Conservation (phyloP, 2,329 filamentous ascomycete genomes). For the Pseudogymnoascus sp. region DNA sequence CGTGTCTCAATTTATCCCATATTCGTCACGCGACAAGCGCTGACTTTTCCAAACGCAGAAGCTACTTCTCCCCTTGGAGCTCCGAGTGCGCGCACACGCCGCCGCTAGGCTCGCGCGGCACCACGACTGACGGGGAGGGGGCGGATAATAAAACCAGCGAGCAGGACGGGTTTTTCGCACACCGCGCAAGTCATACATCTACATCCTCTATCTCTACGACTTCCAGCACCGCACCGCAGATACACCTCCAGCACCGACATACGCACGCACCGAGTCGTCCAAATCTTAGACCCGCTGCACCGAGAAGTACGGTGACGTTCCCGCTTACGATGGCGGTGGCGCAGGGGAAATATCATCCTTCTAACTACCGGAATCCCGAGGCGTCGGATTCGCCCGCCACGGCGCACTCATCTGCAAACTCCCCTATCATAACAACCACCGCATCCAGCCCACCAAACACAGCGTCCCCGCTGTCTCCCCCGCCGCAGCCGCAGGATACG, state of each 20-base stretch:
- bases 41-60: neutral
- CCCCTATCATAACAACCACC: neutral
- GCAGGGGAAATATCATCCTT: conserved; percentile 1
- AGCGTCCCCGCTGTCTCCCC: neutral
- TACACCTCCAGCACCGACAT: neutral
- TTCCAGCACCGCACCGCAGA: neutral
- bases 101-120: neutral
- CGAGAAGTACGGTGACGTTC: neutral
- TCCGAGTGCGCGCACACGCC: neutral
- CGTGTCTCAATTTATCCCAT: neutral
- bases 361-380: neutral
- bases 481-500: neutral
- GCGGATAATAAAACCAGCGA: neutral
- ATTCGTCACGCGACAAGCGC: neutral
- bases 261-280: neutral
- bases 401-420: neutral
- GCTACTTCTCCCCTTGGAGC: neutral
- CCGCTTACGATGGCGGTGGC: neutral
- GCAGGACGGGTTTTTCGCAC: neutral
- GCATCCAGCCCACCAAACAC: neutral
- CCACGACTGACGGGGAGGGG: neutral
- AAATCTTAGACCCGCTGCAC: neutral
- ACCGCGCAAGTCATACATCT: neutral
- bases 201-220: neutral
- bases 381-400: too few species aligned